Conservation (phyloP, 2,329 filamentous ascomycete species). For the Penicillium brasilianum region DNA sequence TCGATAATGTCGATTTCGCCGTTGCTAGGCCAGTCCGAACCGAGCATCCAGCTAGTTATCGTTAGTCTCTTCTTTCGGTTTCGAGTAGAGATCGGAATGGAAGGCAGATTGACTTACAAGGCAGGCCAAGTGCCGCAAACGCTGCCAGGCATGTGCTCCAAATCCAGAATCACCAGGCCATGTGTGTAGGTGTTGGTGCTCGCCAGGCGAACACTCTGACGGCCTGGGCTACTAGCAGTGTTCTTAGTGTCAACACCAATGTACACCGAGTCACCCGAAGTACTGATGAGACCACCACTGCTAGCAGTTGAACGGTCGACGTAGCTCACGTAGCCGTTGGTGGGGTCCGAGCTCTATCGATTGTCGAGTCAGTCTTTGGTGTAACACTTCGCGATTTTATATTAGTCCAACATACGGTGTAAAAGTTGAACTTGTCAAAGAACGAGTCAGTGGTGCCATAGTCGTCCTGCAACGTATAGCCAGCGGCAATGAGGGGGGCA, state of each 20-base stretch:
- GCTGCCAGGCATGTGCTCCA: conserved; percentile 73
- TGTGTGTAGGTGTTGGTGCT: conserved; percentile 68
- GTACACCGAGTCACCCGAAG: conserved; percentile 62
- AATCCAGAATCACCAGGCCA: conserved; percentile 73
- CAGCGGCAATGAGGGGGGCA: conserved; percentile 38
- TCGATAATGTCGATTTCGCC: conserved; percentile 85
- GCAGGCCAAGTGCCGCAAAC: conserved; percentile 76
- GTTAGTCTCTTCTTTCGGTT: background rate
- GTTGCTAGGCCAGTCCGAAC: conserved; percentile 69
- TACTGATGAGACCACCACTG: conserved; percentile 62
- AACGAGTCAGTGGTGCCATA: conserved; percentile 53
- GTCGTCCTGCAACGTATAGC: conserved; percentile 54
- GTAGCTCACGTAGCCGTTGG: conserved; percentile 75
- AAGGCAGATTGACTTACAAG: conserved; percentile 50
- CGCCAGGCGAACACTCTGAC: conserved; percentile 72
- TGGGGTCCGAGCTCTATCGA: conserved; percentile 64
- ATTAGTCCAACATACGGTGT: conserved; percentile 44
- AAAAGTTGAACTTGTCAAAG: conserved; percentile 60
- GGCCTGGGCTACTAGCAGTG: conserved; percentile 61
- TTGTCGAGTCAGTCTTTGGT: background rate
- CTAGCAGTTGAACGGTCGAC: conserved; percentile 64
- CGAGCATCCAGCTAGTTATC: conserved; percentile 58
- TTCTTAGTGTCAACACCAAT: conserved; percentile 72
- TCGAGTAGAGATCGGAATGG: background rate
- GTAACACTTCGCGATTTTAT: background rate